phyloP scores from a whole-genome alignment of 345 rosid genomes.

The Corymbia maculata region DNA sequence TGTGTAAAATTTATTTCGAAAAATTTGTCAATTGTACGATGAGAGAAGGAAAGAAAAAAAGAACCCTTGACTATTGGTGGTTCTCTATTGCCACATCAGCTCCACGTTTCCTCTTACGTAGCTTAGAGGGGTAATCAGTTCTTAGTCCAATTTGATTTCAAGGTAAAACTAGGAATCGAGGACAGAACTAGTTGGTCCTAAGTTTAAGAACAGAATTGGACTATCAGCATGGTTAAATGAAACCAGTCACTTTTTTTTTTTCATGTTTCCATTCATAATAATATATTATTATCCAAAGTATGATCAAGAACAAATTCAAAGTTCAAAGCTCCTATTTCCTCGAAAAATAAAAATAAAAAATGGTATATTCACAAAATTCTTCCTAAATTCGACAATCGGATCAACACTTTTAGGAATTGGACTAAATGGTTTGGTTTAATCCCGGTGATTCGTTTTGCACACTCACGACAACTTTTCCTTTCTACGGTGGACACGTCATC shows the following conservation, averaged over 20 bases:
- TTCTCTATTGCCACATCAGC: fast-evolving
- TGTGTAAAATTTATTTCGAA: not conserved
- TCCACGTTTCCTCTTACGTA: fast-evolving
- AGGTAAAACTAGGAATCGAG: too few species aligned
- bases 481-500: not conserved
- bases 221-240: too few species aligned
- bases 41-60: not conserved
- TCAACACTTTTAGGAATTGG: fast-evolving
- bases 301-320: fast-evolving
- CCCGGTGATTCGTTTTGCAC: fast-evolving
- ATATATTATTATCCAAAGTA: fast-evolving
- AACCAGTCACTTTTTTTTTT: fast-evolving
- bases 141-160: fast-evolving
- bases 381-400: fast-evolving
- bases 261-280: fast-evolving
- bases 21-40: not conserved
- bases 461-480: fast-evolving
- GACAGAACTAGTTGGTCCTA: too few species aligned
- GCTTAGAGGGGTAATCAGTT: fast-evolving
- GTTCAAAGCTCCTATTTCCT: fast-evolving
- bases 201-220: too few species aligned
- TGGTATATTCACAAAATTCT: fast-evolving
- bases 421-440: fast-evolving
- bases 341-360: too few species aligned
- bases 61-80: fast-evolving